These are phyloP conservation scores for Penicillium sp. DNA, from an alignment of 2,329 filamentous ascomycete species.

Conservation along the genomic window DNA sequence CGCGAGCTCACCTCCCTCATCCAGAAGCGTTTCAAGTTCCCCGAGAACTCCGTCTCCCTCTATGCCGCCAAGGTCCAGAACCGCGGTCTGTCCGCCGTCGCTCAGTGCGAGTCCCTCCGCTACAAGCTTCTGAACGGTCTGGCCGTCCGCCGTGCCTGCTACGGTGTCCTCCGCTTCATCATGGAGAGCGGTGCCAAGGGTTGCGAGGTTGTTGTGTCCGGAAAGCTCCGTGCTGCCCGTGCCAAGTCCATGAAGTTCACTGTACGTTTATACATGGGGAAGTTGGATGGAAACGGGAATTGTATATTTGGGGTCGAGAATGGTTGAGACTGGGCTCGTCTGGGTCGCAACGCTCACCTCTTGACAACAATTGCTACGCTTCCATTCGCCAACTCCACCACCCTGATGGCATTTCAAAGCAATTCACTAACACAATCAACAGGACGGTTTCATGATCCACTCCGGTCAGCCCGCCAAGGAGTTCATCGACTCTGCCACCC, in stretches of 20 bases:
- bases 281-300: neutral
- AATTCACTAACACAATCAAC: constrained; percentile 15
- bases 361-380: too few relatives aligned
- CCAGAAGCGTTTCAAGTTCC: constrained; percentile 99
- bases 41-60: constrained; percentile 99
- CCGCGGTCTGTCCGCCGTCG: constrained; percentile 98
- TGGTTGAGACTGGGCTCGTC: neutral
- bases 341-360: neutral
- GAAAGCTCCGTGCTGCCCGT: constrained; percentile 97
- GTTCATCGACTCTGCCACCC: constrained; percentile 98
- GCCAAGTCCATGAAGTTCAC: constrained; percentile 99
- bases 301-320: neutral
- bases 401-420: neutral
- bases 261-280: constrained; percentile 54
- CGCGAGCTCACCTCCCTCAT: constrained; percentile 99
- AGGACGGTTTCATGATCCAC: constrained; percentile 99
- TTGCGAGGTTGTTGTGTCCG: constrained; percentile 98
- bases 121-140: constrained; percentile 99
- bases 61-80: constrained; percentile 99
- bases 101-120: constrained; percentile 99
- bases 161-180: constrained; percentile 99
- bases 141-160: constrained; percentile 97
- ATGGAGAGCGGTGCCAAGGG: constrained; percentile 99
- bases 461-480: constrained; percentile 99
- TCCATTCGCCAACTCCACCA: neutral